Evolutionary conservation across 148 eudicot species (phyloP).

Genomic region (Rhododendron williamsianum): DNA sequence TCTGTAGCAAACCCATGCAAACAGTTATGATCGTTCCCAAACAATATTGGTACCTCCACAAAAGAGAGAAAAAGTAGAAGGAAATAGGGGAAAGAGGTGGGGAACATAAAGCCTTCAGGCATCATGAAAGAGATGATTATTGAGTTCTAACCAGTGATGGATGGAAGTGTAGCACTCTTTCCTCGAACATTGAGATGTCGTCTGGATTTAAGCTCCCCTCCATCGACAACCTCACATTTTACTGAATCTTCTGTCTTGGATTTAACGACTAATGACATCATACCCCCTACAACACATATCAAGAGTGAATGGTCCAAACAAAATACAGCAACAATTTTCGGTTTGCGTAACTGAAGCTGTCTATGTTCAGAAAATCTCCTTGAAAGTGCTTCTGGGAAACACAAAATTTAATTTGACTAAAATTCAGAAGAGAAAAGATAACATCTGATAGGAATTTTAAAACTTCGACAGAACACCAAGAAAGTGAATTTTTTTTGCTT

Average conservation of each 20-base stretch:
- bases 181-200: slow-evolving; percentile 96
- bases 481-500: neutral
- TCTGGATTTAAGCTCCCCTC: slow-evolving; percentile 97
- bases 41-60: neutral
- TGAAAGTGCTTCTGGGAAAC: neutral
- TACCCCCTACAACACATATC: slow-evolving; percentile 62
- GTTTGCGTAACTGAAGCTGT: neutral
- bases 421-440: neutral
- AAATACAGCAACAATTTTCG: neutral
- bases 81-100: neutral
- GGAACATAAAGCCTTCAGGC: neutral
- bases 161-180: slow-evolving; percentile 96
- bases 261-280: slow-evolving; percentile 94
- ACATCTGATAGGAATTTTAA: neutral
- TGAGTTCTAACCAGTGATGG: slow-evolving; percentile 70
- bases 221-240: slow-evolving; percentile 95
- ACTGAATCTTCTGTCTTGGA: slow-evolving; percentile 83
- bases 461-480: neutral
- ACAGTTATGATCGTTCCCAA: neutral
- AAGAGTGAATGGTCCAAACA: neutral
- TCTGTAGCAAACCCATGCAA: slow-evolving; percentile 44
- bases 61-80: neutral
- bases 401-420: neutral
- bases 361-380: neutral
- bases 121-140: neutral